A percentile compares a stretch with the other conserved stretches of the same genome.
Conservation (phyloP, 768 basidiomycete species). For the Boletus coccyginus region DNA sequence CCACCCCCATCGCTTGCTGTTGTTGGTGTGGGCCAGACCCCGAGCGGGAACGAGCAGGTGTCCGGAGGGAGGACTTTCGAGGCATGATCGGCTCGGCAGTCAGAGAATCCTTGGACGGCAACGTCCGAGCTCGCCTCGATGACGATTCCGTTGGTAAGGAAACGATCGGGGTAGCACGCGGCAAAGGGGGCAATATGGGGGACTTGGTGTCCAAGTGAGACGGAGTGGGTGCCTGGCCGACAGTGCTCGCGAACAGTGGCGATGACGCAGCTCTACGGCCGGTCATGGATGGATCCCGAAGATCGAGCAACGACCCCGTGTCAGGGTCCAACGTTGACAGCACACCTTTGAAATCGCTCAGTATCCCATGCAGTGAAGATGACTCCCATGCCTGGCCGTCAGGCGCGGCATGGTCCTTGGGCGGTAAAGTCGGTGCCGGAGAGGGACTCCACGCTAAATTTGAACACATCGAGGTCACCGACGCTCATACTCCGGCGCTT, state of each 20-base stretch:
- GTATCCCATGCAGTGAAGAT: conserved; percentile 52
- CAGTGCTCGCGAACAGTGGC: conserved; percentile 39
- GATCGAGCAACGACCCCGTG: conserved; percentile 50
- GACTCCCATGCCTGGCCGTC: conserved; percentile 39
- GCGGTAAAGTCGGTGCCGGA: conserved; percentile 36
- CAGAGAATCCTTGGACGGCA: conserved; percentile 51
- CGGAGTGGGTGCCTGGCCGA: conserved; percentile 23
- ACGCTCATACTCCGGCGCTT: conserved; percentile 76
- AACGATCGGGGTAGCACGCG: conserved; percentile 22
- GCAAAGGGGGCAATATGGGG: conserved; percentile 15
- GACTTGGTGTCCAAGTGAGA: conserved; percentile 21
- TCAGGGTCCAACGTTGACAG: conserved; percentile 64
- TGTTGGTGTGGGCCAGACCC: conserved; percentile 28
- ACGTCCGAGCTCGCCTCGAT: conserved; percentile 28
- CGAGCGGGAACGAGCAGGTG: conserved; percentile 31
- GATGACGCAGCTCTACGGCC: conserved; percentile 39
- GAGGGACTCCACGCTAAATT: conserved; percentile 37
- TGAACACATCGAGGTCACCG: conserved; percentile 58
- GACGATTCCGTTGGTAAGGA: conserved; percentile 24
- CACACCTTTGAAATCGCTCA: conserved; percentile 73
- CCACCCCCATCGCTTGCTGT: conserved; percentile 16
- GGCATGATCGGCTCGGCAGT: conserved; percentile 34
- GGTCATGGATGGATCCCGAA: conserved; percentile 64
- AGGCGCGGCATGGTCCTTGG: conserved; percentile 25
- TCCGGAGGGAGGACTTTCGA: conserved; percentile 30